These are phyloP conservation scores for Colletotrichum tabaci DNA, from an alignment of 2,329 filamentous ascomycete genomes.

Conservation along the genomic window DNA sequence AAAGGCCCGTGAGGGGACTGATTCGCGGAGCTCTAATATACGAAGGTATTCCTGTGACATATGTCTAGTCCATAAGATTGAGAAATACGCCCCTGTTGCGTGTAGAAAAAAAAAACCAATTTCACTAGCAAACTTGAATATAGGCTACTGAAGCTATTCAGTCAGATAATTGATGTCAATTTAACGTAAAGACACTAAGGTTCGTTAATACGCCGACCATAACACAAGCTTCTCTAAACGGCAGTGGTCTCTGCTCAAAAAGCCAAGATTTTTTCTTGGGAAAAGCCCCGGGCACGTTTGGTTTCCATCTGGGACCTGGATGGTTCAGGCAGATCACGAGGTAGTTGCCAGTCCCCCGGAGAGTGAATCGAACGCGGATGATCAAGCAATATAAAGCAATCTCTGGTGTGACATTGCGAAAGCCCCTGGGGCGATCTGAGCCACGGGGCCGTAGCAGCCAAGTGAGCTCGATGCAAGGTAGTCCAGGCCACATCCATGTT, in stretches of 20 bases:
- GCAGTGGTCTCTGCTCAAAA: background rate
- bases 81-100: too few relatives aligned
- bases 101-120: too few relatives aligned
- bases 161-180: too few relatives aligned
- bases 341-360: background rate
- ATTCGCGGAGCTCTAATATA: too few relatives aligned
- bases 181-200: too few relatives aligned
- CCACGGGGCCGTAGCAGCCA: background rate
- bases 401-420: background rate
- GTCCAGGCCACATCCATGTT: background rate
- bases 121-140: too few relatives aligned
- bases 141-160: too few relatives aligned
- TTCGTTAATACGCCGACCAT: too few relatives aligned
- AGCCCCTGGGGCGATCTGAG: background rate
- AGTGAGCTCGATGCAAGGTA: background rate
- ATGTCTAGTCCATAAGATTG: too few relatives aligned
- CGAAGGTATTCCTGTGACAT: too few relatives aligned
- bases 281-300: background rate
- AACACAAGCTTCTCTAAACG: background rate
- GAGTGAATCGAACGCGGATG: background rate
- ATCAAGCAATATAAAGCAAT: conserved; percentile 5
- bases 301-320: background rate
- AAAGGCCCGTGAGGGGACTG: too few relatives aligned
- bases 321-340: background rate
- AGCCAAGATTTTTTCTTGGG: background rate